phyloP scores from a whole-genome alignment of 164 flowering plant species.

The Stephania japonica region DNA sequence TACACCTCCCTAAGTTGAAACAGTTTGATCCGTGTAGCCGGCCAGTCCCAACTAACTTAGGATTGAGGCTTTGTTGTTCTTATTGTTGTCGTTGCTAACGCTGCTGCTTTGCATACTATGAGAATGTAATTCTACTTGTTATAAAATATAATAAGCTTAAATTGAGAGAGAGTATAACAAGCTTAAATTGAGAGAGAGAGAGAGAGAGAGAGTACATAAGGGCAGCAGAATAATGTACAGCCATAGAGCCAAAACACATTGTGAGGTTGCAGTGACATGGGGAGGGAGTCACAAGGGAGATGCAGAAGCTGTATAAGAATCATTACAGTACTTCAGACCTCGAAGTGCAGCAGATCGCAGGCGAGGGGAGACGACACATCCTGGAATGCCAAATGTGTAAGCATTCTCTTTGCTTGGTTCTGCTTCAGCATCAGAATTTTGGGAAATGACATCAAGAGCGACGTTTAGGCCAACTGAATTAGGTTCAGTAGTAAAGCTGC shows the following conservation, averaged over 20 bases:
- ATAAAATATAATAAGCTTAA: no score
- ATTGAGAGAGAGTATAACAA: no score
- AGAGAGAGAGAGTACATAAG: no score
- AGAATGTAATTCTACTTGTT: no score
- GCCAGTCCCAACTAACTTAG: no score
- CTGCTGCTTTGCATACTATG: no score
- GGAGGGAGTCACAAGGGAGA: slow-evolving; percentile 37
- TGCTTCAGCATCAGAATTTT: slow-evolving; percentile 26
- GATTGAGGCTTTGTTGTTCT: no score
- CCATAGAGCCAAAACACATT: not conserved
- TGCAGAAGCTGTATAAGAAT: slow-evolving; percentile 63
- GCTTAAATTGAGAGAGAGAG: no score
- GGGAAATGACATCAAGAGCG: slow-evolving; percentile 41
- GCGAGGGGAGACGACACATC: slow-evolving; percentile 30
- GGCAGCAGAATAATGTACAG: not conserved
- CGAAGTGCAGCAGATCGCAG: slow-evolving; percentile 48
- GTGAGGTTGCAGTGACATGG: not conserved
- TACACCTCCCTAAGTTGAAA: no score
- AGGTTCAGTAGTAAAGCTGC: slow-evolving; percentile 71
- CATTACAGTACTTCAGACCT: slow-evolving; percentile 58
- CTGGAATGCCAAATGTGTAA: slow-evolving; percentile 37
- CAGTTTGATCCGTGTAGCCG: no score
- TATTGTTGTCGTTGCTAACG: no score
- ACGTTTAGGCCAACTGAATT: slow-evolving; percentile 65
- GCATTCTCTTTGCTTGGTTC: slow-evolving; percentile 15